These are phyloP conservation scores for Hibiscus tridactylites DNA, from an alignment of 345 rosid genomes.

Conservation along the genomic window DNA sequence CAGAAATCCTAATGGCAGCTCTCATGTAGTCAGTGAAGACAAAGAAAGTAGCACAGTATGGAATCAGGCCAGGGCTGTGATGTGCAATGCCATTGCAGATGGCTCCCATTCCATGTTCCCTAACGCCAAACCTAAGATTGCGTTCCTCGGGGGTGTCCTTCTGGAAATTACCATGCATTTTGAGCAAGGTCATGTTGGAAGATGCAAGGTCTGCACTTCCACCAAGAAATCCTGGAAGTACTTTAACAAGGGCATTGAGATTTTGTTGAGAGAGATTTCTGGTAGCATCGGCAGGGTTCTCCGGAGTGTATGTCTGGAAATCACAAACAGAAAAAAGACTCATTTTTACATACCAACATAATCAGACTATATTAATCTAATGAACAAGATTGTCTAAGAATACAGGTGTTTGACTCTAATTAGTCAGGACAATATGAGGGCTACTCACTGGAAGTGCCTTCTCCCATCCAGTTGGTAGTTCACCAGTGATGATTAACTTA, in stretches of 20 bases:
- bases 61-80: slow-evolving; percentile 86
- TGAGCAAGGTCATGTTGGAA: slow-evolving; percentile 92
- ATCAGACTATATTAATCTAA: not conserved
- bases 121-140: slow-evolving; percentile 86
- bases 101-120: slow-evolving; percentile 98
- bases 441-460: slow-evolving; percentile 42
- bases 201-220: slow-evolving; percentile 99
- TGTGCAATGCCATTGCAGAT: slow-evolving; percentile 88
- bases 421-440: not conserved
- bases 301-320: slow-evolving; percentile 73
- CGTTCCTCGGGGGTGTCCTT: slow-evolving; percentile 88
- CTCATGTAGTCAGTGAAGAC: slow-evolving; percentile 99
- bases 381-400: not conserved
- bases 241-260: slow-evolving; percentile 73
- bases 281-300: slow-evolving; percentile 87
- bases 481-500: slow-evolving; percentile 67
- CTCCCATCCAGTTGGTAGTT: slow-evolving; percentile 76
- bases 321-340: not conserved
- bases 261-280: slow-evolving; percentile 85
- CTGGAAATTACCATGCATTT: slow-evolving; percentile 83
- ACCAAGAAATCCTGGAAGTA: slow-evolving; percentile 84
- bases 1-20: slow-evolving; percentile 90
- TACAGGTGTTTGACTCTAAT: not conserved
- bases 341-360: not conserved
- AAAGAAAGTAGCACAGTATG: slow-evolving; percentile 98